Evolutionary conservation across 345 rosid species (phyloP).

Genomic region (Capsella bursapastoris): DNA sequence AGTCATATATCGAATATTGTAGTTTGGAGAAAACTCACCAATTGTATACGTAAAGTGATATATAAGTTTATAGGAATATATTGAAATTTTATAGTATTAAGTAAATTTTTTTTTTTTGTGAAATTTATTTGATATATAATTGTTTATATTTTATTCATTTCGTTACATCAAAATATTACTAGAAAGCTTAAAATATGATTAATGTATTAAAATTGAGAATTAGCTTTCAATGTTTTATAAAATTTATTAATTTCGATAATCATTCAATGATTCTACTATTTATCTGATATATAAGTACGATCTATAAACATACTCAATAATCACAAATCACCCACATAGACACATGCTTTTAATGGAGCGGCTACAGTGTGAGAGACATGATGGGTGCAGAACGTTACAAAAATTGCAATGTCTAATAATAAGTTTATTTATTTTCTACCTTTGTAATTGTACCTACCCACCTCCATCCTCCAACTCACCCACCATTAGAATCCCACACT

Average conservation of each 20-base stretch:
- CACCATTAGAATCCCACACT: background rate
- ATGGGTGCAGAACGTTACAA: background rate
- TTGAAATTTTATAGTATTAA: too few species aligned
- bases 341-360: background rate
- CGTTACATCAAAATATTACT: too few species aligned
- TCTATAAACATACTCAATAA: background rate
- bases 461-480: background rate
- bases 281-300: too few species aligned
- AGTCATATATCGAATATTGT: too few species aligned
- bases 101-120: too few species aligned
- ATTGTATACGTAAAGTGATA: background rate
- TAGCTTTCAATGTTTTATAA: too few species aligned
- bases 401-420: background rate
- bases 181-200: too few species aligned
- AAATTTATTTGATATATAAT: too few species aligned
- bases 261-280: too few species aligned
- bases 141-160: too few species aligned
- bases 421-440: background rate
- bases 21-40: background rate
- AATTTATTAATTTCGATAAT: too few species aligned
- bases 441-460: background rate
- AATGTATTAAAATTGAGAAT: too few species aligned
- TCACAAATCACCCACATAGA: background rate
- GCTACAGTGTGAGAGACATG: background rate
- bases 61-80: background rate